Conservation (phyloP, 768 basidiomycete species). For the Auricularia sp. region DNA sequence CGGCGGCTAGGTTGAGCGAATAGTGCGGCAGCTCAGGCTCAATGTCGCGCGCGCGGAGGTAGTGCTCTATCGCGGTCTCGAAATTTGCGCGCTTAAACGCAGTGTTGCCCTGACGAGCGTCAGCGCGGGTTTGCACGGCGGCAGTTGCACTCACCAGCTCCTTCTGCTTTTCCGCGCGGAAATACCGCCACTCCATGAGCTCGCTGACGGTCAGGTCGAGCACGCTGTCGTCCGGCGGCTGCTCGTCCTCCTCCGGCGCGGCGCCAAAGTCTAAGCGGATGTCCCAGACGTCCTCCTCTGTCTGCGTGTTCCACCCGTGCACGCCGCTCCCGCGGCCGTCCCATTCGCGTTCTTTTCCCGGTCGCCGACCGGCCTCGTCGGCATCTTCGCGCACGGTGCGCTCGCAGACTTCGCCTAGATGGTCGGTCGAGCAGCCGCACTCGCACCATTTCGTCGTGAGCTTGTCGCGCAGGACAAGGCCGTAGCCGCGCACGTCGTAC, state of each 20-base stretch:
- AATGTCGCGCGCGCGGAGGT: conserved; percentile 49
- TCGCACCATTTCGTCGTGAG: conserved; percentile 70
- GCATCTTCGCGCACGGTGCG: conserved; percentile 62
- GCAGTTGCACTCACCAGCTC: conserved; percentile 40
- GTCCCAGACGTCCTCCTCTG: conserved; percentile 73
- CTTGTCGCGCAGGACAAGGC: conserved; percentile 59
- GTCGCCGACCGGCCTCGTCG: conserved; percentile 44
- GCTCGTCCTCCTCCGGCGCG: not conserved
- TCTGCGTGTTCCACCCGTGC: conserved; percentile 63
- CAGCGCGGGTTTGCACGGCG: not conserved
- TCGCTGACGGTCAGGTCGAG: conserved; percentile 60
- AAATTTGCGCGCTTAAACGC: conserved; percentile 60
- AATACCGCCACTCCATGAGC: conserved; percentile 64
- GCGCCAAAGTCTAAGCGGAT: conserved; percentile 55
- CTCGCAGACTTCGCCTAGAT: conserved; percentile 69
- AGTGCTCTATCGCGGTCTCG: conserved; percentile 43
- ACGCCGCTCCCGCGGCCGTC: conserved; percentile 64
- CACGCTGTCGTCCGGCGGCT: conserved; percentile 22
- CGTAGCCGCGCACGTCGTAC: conserved; percentile 66
- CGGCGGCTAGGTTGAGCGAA: conserved; percentile 67
- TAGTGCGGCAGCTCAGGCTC: conserved; percentile 70
- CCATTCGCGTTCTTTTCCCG: conserved; percentile 68
- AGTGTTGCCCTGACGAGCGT: conserved; percentile 43
- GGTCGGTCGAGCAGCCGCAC: conserved; percentile 72
- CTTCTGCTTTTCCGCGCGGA: conserved; percentile 62